A percentile compares a stretch with the other conserved stretches of the same genome.
These are phyloP conservation scores for Sonneratia caseolaris DNA, from an alignment of 345 rosid species.

Conservation along the genomic window DNA sequence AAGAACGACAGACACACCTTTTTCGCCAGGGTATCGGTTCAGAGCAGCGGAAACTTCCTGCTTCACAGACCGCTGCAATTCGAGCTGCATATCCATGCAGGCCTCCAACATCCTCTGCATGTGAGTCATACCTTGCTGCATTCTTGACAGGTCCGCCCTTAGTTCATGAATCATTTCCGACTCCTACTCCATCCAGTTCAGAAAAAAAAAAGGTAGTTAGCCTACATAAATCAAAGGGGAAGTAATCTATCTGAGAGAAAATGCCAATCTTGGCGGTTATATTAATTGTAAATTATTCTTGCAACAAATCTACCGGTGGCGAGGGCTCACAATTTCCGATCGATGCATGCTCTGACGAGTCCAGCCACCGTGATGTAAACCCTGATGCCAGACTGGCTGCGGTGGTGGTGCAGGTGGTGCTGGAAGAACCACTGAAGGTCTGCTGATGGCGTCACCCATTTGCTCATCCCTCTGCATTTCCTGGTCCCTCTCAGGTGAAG, in stretches of 20 bases:
- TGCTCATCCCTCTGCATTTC: constrained; percentile 60
- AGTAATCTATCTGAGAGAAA: too few relatives aligned
- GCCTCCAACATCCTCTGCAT: constrained; percentile 99
- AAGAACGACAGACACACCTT: constrained; percentile 31
- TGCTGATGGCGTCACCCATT: constrained; percentile 38
- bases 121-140: constrained; percentile 96
- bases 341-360: constrained; percentile 83
- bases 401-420: constrained; percentile 89
- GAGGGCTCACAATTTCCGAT: constrained; percentile 70
- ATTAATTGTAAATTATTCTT: not conserved
- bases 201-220: not conserved
- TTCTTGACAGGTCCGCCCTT: constrained; percentile 84
- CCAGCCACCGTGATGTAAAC: constrained; percentile 76
- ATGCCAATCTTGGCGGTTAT: too few relatives aligned
- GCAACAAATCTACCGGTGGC: not conserved
- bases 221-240: not conserved
- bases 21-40: constrained; percentile 60
- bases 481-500: constrained; percentile 52
- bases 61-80: constrained; percentile 93
- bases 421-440: constrained; percentile 61
- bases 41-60: constrained; percentile 98
- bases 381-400: constrained; percentile 92
- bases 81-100: constrained; percentile 99
- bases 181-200: constrained; percentile 49
- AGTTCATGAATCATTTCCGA: constrained; percentile 91